phyloP scores from a whole-genome alignment of 768 basidiomycete genomes.

The Hypholoma fasciculare region DNA sequence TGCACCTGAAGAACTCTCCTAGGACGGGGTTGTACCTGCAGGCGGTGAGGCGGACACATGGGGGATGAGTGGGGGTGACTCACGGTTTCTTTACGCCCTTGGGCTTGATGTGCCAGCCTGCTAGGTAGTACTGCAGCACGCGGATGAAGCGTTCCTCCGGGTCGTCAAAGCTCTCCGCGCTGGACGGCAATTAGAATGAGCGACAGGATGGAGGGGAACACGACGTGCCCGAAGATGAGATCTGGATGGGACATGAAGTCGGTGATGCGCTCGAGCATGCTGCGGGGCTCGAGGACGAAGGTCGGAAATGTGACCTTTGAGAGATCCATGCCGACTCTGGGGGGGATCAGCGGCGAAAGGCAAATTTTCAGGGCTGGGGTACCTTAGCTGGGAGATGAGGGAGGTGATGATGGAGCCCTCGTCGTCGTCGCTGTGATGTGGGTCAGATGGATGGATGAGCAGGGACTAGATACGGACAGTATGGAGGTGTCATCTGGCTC shows the following conservation, averaged over 20 bases:
- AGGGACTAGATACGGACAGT: conserved; percentile 55
- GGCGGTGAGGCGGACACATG: conserved; percentile 4
- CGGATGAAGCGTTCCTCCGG: conserved; percentile 90
- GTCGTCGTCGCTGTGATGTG: conserved; percentile 72
- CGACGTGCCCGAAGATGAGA: conserved; percentile 86
- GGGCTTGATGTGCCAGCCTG: conserved; percentile 99
- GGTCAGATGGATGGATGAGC: conserved; percentile 19
- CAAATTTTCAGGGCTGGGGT: conserved; percentile 18
- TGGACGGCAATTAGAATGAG: conserved; percentile 27
- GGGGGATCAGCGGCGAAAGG: conserved; percentile 1
- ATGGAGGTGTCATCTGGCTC: conserved; percentile 90
- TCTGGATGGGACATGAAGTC: conserved; percentile 99
- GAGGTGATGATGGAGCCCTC: conserved; percentile 89
- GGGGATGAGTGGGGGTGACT: conserved; percentile 28
- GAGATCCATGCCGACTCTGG: conserved; percentile 95
- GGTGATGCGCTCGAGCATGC: conserved; percentile 97
- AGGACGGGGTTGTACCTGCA: conserved; percentile 92
- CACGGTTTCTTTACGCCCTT: conserved; percentile 99
- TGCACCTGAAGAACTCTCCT: conserved; percentile 97
- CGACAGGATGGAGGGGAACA: not conserved
- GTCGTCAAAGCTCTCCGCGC: conserved; percentile 77
- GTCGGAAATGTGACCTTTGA: conserved; percentile 91
- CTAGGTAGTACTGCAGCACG: conserved; percentile 92
- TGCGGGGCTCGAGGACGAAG: conserved; percentile 95
- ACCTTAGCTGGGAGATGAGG: conserved; percentile 89